Evolutionary conservation across 768 basidiomycete genomes (phyloP).

Genomic region (Saitozyma sp.): DNA sequence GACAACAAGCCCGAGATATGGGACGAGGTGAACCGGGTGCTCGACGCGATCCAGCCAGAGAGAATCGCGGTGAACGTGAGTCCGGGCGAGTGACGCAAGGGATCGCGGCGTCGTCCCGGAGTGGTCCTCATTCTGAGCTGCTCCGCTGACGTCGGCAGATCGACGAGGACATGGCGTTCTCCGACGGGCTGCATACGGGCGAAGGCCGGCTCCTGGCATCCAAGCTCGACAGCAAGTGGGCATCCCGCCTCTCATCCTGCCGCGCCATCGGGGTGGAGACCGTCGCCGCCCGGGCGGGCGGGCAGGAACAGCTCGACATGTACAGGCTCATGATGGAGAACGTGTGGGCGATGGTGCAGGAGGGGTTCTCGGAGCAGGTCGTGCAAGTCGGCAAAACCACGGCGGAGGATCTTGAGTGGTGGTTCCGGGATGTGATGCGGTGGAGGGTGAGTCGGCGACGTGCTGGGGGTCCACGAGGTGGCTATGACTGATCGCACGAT

Average conservation of each 20-base stretch:
- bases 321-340: constrained; percentile 59
- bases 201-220: constrained; percentile 55
- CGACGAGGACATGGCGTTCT: constrained; percentile 56
- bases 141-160: constrained; percentile 14
- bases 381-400: constrained; percentile 57
- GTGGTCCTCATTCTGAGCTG: background rate
- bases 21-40: constrained; percentile 55
- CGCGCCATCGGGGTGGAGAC: constrained; percentile 60
- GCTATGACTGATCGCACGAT: constrained; percentile 1
- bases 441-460: constrained; percentile 27
- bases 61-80: constrained; percentile 59
- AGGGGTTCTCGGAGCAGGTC: constrained; percentile 58
- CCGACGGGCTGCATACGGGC: constrained; percentile 59
- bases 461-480: constrained; percentile 52
- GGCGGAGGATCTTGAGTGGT: constrained; percentile 61
- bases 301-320: constrained; percentile 54
- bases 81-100: constrained; percentile 7
- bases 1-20: constrained; percentile 60
- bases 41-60: constrained; percentile 54
- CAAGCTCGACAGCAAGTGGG: constrained; percentile 57
- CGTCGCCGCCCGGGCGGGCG: constrained; percentile 55
- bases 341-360: constrained; percentile 60
- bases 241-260: constrained; percentile 54
- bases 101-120: background rate
- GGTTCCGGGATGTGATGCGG: constrained; percentile 61